Base-by-base conservation (phyloP, 2,329 filamentous ascomycete species). In the Alternaria panax region DNA sequence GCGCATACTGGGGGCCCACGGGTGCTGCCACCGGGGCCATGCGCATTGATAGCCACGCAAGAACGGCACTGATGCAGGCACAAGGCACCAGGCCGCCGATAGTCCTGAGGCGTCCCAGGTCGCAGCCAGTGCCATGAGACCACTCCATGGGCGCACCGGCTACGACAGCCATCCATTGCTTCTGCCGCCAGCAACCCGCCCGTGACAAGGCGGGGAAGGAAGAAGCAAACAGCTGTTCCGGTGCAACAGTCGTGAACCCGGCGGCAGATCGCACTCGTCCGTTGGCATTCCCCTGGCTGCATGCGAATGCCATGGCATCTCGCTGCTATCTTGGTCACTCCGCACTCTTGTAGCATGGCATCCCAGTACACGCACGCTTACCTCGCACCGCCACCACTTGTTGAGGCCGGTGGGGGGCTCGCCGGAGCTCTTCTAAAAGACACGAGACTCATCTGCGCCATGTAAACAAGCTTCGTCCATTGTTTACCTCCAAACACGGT, bases 61-160 rank as follows among this genome's bases (percentile, higher is more conserved):
- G 42, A 34, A 20, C 42, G 36, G n/a, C 54, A 36, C 38, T 27
- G 40, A 63, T 41, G 60, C 60, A 63, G 60, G 57, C 55, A 63
- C 60, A 30, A 63, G 57, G 57, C 52, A 63, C 60, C 24, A 47
- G 27, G 32, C 38, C 36, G 34, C 48, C 42, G 36, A 22, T 45
- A 42, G 32, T 18, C 30, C 43, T 59, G 62, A 62, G 47, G 62
- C 62, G 48, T 22, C 12, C 20, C 11, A 41, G 25, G 55, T 64
- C 47, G 46, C 55, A 59, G 55, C 51, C 43, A 38, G 36, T 30
- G 38, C 48, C 25, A 24, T 41, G 38, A 54, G n/a, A 18, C 30
- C 30, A 34, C 11, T 34, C 30, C 18, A 25, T 41, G 8, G 25
- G 18, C 12, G 25, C 18, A 45, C 32, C 30, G 25, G 32, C 46